Evolutionary conservation across 164 flowering plant genomes (phyloP), one percentile per base, ranked within the genome.

Genomic region (Vitis labrusca): DNA sequence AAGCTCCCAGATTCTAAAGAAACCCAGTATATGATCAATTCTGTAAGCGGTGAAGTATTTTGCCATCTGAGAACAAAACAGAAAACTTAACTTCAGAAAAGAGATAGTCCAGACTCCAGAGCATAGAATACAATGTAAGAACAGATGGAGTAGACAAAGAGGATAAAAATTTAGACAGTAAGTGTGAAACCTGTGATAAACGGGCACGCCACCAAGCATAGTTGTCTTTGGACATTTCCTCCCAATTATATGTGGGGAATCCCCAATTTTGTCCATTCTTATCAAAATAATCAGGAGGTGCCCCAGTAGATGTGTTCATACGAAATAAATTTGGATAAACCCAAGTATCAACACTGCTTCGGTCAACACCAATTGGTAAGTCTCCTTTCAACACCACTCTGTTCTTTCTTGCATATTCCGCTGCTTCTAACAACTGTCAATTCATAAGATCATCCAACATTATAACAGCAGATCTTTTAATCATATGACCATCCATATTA

Each of bases 151-250:
- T 37, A 0, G 44, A 37, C 44, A 37, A 37, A 37, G 12, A 14
- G 30, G 66, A 63, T 3, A n/a, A 14, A 54, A 68, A 73, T 7
- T 30, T 9, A 10, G 57, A 48, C 44, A 55, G 47, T 2, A 17
- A 32, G 23, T 44, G 65, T 58, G 53, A 69, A 71, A 94, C 97
- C 97, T 94, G 97, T 19, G 97, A 75, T 64, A 91, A 73, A 72
- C 97, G 98, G 78, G 85, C 89, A 74, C 99, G 91, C 99, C 99
- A 95, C 99, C 99, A 95, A 67, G 83, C 96, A 88, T 93, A 95
- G 72, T 91, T 91, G 75, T 94, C 97, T 74, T 92, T 94, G 44
- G 95, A 86, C 97, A 94, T 92, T 82, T 94, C 98, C 80, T 94
- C 97, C 97, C 97, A 94, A 68, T 92, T 94, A 77, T 94, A 92